Evolutionary conservation across 176 grass and related monocot species (phyloP).

Genomic region (Chloris gayana): DNA sequence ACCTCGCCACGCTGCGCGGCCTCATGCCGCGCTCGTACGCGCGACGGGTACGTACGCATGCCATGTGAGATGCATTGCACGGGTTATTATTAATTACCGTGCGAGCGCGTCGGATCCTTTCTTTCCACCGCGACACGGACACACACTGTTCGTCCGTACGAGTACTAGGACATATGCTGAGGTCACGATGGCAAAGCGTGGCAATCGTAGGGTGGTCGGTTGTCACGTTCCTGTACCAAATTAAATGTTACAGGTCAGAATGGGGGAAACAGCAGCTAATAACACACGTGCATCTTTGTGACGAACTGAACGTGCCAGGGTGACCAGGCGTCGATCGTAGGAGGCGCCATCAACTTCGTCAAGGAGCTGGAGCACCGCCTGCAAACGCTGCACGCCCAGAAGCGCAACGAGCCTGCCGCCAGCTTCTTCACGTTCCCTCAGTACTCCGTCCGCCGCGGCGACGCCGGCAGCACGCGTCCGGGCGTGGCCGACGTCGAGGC

Average conservation of each 20-base stretch:
- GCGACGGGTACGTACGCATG: conserved; percentile 58
- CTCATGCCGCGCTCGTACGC: conserved; percentile 78
- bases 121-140: no score
- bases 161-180: no score
- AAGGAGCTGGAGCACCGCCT: conserved; percentile 92
- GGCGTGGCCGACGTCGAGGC: conserved; percentile 68
- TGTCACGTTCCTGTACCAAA: background rate
- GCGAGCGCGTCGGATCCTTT: no score
- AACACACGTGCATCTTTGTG: background rate
- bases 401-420: conserved; percentile 40
- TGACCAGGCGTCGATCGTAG: conserved; percentile 92
- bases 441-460: conserved; percentile 31
- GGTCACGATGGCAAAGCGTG: no score
- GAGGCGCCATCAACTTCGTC: conserved; percentile 87
- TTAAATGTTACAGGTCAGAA: background rate
- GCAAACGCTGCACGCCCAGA: conserved; percentile 62
- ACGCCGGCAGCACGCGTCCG: background rate
- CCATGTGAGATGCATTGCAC: background rate
- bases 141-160: no score
- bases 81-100: no score
- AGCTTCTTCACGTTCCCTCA: conserved; percentile 71
- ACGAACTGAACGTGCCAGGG: conserved; percentile 42
- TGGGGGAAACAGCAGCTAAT: background rate
- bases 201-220: background rate
- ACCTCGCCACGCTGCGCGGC: conserved; percentile 72